A percentile compares a stretch with the other conserved stretches of the same genome.
phyloP scores from a whole-genome alignment of 2,329 filamentous ascomycete genomes.

The Xylaria arbuscula region DNA sequence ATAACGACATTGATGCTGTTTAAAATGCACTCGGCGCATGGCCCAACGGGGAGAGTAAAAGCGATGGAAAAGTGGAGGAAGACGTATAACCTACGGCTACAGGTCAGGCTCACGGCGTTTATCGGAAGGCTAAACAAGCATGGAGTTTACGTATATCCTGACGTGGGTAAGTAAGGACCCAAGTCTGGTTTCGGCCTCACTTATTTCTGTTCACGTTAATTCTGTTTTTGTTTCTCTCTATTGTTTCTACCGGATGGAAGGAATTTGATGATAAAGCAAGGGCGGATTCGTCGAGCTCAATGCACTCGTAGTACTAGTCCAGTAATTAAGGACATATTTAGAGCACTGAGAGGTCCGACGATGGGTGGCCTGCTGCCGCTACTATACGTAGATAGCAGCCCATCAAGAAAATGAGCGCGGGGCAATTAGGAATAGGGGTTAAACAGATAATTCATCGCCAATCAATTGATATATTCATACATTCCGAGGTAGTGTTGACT shows the following conservation, averaged over 20 bases:
- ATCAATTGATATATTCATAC: too few relatives aligned
- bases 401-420: too few relatives aligned
- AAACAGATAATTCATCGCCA: too few relatives aligned
- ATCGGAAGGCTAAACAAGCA: slow-evolving; percentile 14
- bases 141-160: slow-evolving; percentile 29
- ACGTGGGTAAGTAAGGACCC: slow-evolving; percentile 8
- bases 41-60: neutral
- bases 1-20: slow-evolving; percentile 47
- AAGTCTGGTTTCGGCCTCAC: slow-evolving; percentile 1
- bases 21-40: neutral
- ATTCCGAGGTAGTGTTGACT: too few relatives aligned
- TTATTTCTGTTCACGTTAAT: too few relatives aligned
- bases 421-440: too few relatives aligned
- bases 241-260: neutral
- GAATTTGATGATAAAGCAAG: neutral
- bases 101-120: slow-evolving; percentile 32
- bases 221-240: neutral
- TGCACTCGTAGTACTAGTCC: slow-evolving; percentile 12
- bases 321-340: neutral
- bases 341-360: neutral
- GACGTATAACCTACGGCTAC: neutral
- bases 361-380: neutral
- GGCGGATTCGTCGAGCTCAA: neutral
- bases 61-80: neutral
- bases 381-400: neutral